Evolutionary conservation across 768 basidiomycete genomes (phyloP).

Genomic region (Pholiota microspora): DNA sequence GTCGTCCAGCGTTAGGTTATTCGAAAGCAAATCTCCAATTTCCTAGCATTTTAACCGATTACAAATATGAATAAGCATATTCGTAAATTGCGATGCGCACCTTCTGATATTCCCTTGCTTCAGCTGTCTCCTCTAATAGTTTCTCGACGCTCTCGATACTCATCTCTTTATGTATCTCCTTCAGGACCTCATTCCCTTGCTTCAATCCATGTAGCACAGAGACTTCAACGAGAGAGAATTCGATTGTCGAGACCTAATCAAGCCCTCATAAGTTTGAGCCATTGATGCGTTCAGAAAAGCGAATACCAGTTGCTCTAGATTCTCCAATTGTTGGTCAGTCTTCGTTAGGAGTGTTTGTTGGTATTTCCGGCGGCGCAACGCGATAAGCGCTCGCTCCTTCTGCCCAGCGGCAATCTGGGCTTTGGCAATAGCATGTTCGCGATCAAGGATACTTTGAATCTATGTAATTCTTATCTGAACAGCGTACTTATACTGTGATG

Average conservation of each 20-base stretch:
- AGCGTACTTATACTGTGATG: background rate
- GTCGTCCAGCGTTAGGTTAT: constrained; percentile 80
- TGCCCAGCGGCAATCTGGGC: constrained; percentile 76
- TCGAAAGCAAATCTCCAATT: constrained; percentile 84
- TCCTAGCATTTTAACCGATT: constrained; percentile 54
- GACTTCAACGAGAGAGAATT: constrained; percentile 92
- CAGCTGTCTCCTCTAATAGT: constrained; percentile 87
- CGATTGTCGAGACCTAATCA: constrained; percentile 87
- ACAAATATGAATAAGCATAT: background rate
- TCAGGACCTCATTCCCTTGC: constrained; percentile 91
- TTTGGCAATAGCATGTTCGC: constrained; percentile 89
- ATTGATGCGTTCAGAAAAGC: background rate
- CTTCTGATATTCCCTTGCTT: constrained; percentile 89
- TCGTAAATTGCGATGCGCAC: constrained; percentile 36
- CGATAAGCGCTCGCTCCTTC: constrained; percentile 85
- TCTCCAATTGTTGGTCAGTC: constrained; percentile 89
- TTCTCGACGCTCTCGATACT: constrained; percentile 91
- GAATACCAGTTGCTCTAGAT: constrained; percentile 81
- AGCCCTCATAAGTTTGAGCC: background rate
- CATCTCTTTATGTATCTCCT: constrained; percentile 93
- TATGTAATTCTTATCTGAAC: constrained; percentile 27
- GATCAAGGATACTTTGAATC: constrained; percentile 84
- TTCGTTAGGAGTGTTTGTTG: constrained; percentile 84
- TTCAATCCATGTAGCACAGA: constrained; percentile 90
- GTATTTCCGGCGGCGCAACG: constrained; percentile 89